Evolutionary conservation across 768 basidiomycete species (phyloP).

Genomic region (Collybia nuda): DNA sequence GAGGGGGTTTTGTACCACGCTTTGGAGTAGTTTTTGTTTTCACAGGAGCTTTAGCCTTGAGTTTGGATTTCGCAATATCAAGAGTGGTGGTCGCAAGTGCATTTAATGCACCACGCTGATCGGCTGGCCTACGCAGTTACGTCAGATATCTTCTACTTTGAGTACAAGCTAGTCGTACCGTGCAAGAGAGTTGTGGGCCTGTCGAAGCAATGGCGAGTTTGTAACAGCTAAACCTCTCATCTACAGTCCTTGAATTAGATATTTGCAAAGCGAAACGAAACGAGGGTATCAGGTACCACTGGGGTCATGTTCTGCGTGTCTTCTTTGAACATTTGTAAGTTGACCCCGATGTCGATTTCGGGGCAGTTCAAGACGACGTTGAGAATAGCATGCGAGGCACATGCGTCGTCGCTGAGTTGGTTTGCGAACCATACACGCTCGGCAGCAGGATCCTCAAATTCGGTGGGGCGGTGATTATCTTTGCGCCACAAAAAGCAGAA

Average conservation of each 20-base stretch:
- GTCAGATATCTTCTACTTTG: background rate
- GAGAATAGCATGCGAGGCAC: constrained; percentile 60
- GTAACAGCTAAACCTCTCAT: constrained; percentile 66
- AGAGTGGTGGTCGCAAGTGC: constrained; percentile 44
- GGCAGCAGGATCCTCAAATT: constrained; percentile 53
- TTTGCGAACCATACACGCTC: constrained; percentile 67
- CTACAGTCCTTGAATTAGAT: constrained; percentile 25
- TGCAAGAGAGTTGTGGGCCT: constrained; percentile 59
- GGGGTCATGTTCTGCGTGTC: constrained; percentile 59
- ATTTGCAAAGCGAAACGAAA: constrained; percentile 1
- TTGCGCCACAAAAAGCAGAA: constrained; percentile 63
- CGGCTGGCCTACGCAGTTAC: constrained; percentile 43
- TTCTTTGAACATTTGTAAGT: constrained; percentile 40
- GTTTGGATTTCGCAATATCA: constrained; percentile 37
- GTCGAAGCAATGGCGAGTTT: constrained; percentile 52
- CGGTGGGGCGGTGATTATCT: constrained; percentile 42
- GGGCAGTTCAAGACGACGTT: constrained; percentile 62
- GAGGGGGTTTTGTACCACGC: constrained; percentile 29
- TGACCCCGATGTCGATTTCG: constrained; percentile 44
- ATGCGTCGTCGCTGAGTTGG: constrained; percentile 66
- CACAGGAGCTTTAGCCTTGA: constrained; percentile 15
- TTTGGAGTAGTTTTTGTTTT: constrained; percentile 13
- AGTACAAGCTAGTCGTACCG: constrained; percentile 36
- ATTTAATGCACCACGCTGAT: constrained; percentile 53
- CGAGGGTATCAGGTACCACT: constrained; percentile 38